Evolutionary conservation across 371 early-diverging fungal genomes (phyloP), one percentile per base, ranked within the genome.

Genomic region (Mucor velutinosus): DNA sequence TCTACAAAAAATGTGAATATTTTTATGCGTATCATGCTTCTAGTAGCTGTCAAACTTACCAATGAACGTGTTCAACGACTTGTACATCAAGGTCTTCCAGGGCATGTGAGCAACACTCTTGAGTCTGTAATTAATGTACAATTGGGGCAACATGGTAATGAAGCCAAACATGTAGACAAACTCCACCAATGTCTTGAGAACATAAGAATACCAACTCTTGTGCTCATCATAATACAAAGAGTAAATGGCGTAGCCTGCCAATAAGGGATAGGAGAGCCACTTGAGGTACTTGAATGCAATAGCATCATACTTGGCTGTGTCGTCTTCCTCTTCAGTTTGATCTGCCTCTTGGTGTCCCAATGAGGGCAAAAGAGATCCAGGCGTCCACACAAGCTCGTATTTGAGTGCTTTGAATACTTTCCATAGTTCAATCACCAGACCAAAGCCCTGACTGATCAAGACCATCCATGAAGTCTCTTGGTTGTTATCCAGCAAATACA

Each of bases 61-160:
- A 62, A 97, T 91, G 67, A 97, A 94, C 0, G 97, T 97, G 80
- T 94, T 95, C 37, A 97, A 79, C 0, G 95, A 92, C 78, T 96
- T 96, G 86, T 97, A 97, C 91, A 94, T 94, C 71, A 96, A 87
- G 3, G 95, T 94, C 70, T 89, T 90, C 93, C 94, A 93, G 6
- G 95, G 95, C 96, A 96, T 96, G 72, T 97, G 96, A 0, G 58
- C 58, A 60, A 65, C 91, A 62, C 91, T 91, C 86, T 97, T 95
- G 64, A 96, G 86, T 72, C 93, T 93, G 72, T 92, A 91, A 81
- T 97, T 97, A 84, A 97, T 95, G 74, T 94, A 95, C 57, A 97
- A 76, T 77, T 96, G 96, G 7, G 97, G 97, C 0, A 93, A 89
- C 95, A 96, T 94, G 66, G 90, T 91, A 66, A 96, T 92, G 71